These are phyloP conservation scores for Clonostachys chloroleuca DNA, from an alignment of 2,329 filamentous ascomycete species.

Conservation along the genomic window DNA sequence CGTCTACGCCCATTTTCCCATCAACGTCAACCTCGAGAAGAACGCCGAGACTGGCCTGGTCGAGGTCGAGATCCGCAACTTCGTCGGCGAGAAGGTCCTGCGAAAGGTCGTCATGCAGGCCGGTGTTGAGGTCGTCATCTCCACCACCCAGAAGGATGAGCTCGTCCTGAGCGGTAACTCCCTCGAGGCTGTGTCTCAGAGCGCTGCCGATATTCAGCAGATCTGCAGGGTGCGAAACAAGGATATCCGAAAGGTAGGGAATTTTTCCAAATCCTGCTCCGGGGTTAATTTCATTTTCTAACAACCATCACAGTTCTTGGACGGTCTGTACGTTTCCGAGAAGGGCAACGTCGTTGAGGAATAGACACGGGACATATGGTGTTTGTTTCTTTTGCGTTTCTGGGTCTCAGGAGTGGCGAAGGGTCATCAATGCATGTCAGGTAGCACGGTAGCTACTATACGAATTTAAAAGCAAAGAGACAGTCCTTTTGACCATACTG, in stretches of 20 bases:
- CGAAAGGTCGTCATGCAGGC: constrained; percentile 84
- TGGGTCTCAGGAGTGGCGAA: constrained; percentile 60
- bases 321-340: constrained; percentile 99
- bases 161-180: constrained; percentile 90
- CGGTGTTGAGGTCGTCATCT: constrained; percentile 87
- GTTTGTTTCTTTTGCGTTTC: constrained; percentile 52
- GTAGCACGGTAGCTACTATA: constrained; percentile 46
- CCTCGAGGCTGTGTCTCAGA: constrained; percentile 95
- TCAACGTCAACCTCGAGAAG: constrained; percentile 99
- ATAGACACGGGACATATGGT: constrained; percentile 34
- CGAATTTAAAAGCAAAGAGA: constrained; percentile 28
- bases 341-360: constrained; percentile 88
- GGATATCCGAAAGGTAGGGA: constrained; percentile 96
- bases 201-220: constrained; percentile 98
- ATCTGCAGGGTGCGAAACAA: constrained; percentile 99
- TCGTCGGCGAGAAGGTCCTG: constrained; percentile 99
- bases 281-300: constrained; percentile 11
- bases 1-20: constrained; percentile 99
- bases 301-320: constrained; percentile 72
- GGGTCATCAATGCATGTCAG: constrained; percentile 58
- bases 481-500: neutral
- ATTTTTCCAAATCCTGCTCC: neutral
- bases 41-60: constrained; percentile 81
- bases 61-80: constrained; percentile 99
- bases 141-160: constrained; percentile 96